Evolutionary conservation across 305 asterid species (phyloP), one percentile per base, ranked within the genome.

Genomic region (Fraxinus nigra): DNA sequence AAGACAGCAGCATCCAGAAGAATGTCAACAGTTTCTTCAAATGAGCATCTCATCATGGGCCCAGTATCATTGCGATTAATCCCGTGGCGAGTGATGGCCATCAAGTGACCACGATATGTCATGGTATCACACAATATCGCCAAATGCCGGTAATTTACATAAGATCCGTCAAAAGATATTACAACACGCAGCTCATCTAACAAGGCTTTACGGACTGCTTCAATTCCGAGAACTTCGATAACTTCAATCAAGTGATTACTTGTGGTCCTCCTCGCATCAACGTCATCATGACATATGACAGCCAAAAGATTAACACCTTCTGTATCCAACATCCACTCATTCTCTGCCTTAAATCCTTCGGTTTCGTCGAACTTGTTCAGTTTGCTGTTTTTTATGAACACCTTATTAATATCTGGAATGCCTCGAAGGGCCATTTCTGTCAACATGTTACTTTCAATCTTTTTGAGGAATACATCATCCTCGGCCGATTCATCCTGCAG

Each of bases 351-450:
- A 84, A 97, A 97, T n/a, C 99, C 99, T 61, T 94, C 97, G 11
- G 83, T 84, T 81, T 92, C 92, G 11, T 90, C 94, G 77, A 94
- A 97, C 87, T 88, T 94, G 81, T 94, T 91, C 67, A 93, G 75
- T 88, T 97, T 97, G 33, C 90, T 82, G 30, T 93, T 91, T 85
- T 97, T 97, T 76, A 97, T 97, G 90, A 97, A 97, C 81, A 97
- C 99, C 85, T 97, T 97, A 22, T 93, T 90, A 72, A 97, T 97
- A 88, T 97, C 99, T 1, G 99, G 99, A 77, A 97, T 97, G 78
- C 99, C 99, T 75, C 98, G 90, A 79, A 97, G 98, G 86, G 98
- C 96, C 99, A 97, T 94, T 84, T 97, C 99, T 1, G 99, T 97
- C 14, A 97, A 95, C 99, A 97, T 97, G 91, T 97, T 97, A 81